phyloP scores from a whole-genome alignment of 352 stramenopile genomes.

The Phytophthora colocasiae region DNA sequence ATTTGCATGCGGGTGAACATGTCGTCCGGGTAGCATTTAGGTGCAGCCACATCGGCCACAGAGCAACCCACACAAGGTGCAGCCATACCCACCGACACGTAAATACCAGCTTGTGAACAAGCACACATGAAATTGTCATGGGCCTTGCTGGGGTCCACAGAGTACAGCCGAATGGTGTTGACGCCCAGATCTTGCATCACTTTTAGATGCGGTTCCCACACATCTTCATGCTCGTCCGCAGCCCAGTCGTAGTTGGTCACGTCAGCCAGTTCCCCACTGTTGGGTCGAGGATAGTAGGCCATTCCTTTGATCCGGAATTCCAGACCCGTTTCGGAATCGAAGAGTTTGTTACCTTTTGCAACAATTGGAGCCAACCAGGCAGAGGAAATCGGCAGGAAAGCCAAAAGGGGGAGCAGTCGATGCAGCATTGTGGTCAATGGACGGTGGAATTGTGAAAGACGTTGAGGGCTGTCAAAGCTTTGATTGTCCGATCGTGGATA shows the following conservation, averaged over 20 bases:
- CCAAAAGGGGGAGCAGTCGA: conserved; percentile 2
- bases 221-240: conserved; percentile 59
- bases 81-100: conserved; percentile 70
- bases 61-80: conserved; percentile 57
- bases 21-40: conserved; percentile 56
- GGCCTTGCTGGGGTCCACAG: conserved; percentile 58
- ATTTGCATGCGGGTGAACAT: conserved; percentile 68
- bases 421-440: background rate
- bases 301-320: conserved; percentile 81
- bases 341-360: conserved; percentile 86
- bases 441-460: background rate
- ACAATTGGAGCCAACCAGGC: conserved; percentile 64
- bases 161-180: conserved; percentile 76
- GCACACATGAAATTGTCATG: conserved; percentile 88
- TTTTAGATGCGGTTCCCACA: conserved; percentile 64
- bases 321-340: conserved; percentile 65
- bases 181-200: conserved; percentile 63
- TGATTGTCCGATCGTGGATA: conserved; percentile 11
- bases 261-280: conserved; percentile 55
- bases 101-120: conserved; percentile 70
- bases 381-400: conserved; percentile 4
- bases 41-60: conserved; percentile 47
- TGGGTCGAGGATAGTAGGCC: conserved; percentile 75
- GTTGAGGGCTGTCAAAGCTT: background rate
- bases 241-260: conserved; percentile 74